Percentiles rank a stretch among this genome's conserved stretches.
Evolutionary conservation across 2,329 filamentous ascomycete species (phyloP).

Genomic region (Diplodia intermedia): DNA sequence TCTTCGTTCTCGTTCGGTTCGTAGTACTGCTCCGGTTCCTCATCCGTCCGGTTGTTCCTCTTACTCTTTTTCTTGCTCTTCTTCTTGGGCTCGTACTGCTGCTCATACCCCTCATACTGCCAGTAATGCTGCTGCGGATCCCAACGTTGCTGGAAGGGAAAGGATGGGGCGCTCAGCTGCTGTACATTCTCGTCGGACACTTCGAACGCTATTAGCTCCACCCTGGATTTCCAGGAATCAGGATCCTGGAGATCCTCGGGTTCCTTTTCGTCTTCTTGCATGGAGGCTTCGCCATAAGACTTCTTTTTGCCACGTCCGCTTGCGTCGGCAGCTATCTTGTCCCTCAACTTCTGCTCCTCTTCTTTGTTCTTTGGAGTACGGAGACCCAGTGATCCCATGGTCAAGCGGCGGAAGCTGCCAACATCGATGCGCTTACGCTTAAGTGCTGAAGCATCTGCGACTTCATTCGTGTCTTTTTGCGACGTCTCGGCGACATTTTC

Average conservation of each 20-base stretch:
- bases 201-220: constrained; percentile 80
- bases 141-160: constrained; percentile 90
- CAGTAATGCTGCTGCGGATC: constrained; percentile 72
- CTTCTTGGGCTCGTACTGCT: constrained; percentile 55
- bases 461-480: background rate
- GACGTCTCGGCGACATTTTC: background rate
- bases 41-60: constrained; percentile 36
- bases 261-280: constrained; percentile 37
- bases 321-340: constrained; percentile 55
- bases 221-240: constrained; percentile 75
- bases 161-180: constrained; percentile 75
- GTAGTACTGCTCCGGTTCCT: constrained; percentile 42
- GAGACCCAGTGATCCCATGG: constrained; percentile 76
- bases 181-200: constrained; percentile 65
- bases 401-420: constrained; percentile 68
- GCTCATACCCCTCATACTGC: constrained; percentile 34
- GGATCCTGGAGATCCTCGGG: constrained; percentile 51
- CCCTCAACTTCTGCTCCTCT: constrained; percentile 69
- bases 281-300: constrained; percentile 30
- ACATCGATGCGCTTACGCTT: constrained; percentile 59
- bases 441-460: background rate
- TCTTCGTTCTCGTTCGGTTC: constrained; percentile 38
- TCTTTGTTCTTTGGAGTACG: constrained; percentile 71
- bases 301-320: constrained; percentile 33
- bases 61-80: constrained; percentile 56